Evolutionary conservation across 768 basidiomycete genomes (phyloP).

Genomic region (Xerocomellus amylosporus): DNA sequence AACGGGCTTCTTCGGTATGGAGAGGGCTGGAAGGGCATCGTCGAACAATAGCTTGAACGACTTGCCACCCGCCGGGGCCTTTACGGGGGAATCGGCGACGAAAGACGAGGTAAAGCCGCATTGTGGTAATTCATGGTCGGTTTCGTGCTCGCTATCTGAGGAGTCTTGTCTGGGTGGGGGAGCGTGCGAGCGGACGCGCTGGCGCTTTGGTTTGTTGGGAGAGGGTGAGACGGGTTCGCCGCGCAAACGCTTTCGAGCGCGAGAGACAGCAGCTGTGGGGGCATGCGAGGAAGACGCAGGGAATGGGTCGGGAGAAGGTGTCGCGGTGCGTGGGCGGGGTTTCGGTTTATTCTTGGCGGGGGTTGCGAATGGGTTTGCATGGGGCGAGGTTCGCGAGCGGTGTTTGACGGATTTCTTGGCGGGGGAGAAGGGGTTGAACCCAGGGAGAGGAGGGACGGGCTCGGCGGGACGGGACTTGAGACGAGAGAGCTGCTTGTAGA

Average conservation of each 20-base stretch:
- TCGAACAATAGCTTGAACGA: conserved; percentile 70
- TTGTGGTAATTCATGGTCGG: conserved; percentile 31
- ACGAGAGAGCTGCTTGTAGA: conserved; percentile 67
- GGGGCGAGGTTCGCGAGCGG: conserved; percentile 1
- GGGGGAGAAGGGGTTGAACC: conserved; percentile 80
- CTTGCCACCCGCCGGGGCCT: conserved; percentile 53
- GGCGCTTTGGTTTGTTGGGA: conserved; percentile 72
- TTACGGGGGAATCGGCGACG: conserved; percentile 71
- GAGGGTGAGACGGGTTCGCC: conserved; percentile 84
- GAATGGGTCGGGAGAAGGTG: conserved; percentile 42
- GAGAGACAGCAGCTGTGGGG: conserved; percentile 47
- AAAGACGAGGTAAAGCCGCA: conserved; percentile 44
- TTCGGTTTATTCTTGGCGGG: conserved; percentile 38
- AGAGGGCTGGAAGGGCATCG: conserved; percentile 36
- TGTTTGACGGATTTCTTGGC: conserved; percentile 45
- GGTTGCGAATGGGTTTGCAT: conserved; percentile 46
- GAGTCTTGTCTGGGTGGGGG: conserved; percentile 32
- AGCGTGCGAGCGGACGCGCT: conserved; percentile 48
- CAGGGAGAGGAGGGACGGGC: conserved; percentile 48
- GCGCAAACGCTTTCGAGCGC: conserved; percentile 77
- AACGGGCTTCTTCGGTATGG: conserved; percentile 16
- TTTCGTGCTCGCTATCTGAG: conserved; percentile 36
- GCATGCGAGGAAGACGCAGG: conserved; percentile 26
- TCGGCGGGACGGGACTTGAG: conserved; percentile 50
- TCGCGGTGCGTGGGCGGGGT: conserved; percentile 20